phyloP scores from a whole-genome alignment of 164 flowering plant genomes.

The Vitis rotundifolia region DNA sequence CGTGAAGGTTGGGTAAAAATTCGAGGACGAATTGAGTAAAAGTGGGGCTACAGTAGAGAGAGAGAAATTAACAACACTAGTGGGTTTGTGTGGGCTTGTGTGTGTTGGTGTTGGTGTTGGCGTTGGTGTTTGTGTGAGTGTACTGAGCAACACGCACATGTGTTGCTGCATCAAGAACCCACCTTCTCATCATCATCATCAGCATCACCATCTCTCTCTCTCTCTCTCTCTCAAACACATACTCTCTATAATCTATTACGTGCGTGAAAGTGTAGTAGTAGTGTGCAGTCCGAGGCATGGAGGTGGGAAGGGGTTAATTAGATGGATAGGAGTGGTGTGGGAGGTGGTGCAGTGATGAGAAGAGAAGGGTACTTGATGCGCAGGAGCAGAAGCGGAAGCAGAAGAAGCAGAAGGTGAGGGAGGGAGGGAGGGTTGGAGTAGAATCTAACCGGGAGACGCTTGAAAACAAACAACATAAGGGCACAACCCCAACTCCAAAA shows the following conservation, averaged over 20 bases:
- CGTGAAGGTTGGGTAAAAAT: constrained; percentile 10
- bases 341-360: too few species aligned
- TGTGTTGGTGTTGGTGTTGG: neutral
- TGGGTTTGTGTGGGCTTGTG: neutral
- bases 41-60: neutral
- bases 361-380: too few species aligned
- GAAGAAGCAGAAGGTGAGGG: neutral
- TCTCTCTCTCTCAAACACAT: too few species aligned
- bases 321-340: neutral
- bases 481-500: neutral
- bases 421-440: constrained; percentile 12
- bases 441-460: constrained; percentile 30
- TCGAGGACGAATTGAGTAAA: constrained; percentile 7
- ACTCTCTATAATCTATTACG: neutral
- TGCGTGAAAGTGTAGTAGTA: neutral
- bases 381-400: neutral
- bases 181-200: constrained; percentile 1
- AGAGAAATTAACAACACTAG: constrained; percentile 1
- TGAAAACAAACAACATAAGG: constrained; percentile 8
- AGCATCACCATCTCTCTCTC: neutral
- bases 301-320: constrained; percentile 4
- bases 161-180: neutral
- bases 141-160: constrained; percentile 11
- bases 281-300: constrained; percentile 20
- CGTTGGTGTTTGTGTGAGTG: too few species aligned